Evolutionary conservation across 306 rosid species (phyloP), one percentile per base, ranked within the genome.

Genomic region (Crataegus laevigata): DNA sequence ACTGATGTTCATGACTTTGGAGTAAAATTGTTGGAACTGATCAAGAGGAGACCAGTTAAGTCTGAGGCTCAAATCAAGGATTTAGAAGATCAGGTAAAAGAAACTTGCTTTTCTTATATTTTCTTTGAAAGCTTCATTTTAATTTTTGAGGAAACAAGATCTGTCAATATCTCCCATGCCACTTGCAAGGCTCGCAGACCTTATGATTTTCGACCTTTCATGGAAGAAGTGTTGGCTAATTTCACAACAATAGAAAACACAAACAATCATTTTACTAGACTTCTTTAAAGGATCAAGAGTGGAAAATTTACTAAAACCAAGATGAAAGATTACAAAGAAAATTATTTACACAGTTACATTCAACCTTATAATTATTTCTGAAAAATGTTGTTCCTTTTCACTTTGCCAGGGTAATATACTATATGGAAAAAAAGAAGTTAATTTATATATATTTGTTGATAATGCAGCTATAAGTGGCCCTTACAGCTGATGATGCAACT

Each of bases 1-100:
- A 73, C 73, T 80, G 99, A 94, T 69, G 85, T 90, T 70, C 87
- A 85, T n/a, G 87, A 96, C 87, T 84, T 90, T 58, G 99, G 99
- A 80, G 91, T 87, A 59, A 90, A 92, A 68, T 82, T 96, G 72
- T 78, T 90, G 72, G 97, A 96, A 85, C 79, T 92, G 82, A 92
- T 96, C 75, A 83, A 89, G 26, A 98, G 97, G 58, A 84, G 92
- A 84, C 76, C 86, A 50, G 75, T 80, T 50, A 89, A 77, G 74
- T 85, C 86, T 22, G 80, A 26, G 38, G 77, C 77, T 77, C 91
- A 96, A 70, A 86, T 82, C 36, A 89, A 79, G 25, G 85, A 79
- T 64, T 83, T 86, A 63, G 87, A 77, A 76, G 94, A 96, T 50
- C 89, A 85, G 96, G 99, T 92, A 81, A 88, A 54, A 72, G 26